A percentile compares a stretch with the other conserved stretches of the same genome.
Conservation (phyloP, 2,329 filamentous ascomycete species). For the Sclerotinia borealis region DNA sequence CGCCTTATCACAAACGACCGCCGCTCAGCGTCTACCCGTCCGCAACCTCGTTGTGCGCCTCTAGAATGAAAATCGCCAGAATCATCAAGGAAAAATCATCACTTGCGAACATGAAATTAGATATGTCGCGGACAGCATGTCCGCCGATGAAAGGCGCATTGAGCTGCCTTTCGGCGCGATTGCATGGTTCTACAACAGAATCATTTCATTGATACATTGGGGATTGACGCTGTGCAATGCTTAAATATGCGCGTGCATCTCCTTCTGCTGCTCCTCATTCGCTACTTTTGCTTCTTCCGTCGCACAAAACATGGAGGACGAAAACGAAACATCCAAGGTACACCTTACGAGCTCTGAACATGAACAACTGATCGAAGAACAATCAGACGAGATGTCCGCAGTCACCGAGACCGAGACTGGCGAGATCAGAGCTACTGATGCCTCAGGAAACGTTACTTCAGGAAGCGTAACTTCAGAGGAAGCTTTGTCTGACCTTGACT, state of each 20-base stretch:
- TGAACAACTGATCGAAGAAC: background rate
- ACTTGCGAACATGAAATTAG: background rate
- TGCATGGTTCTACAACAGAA: background rate
- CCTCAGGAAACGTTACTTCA: background rate
- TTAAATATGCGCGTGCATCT: background rate
- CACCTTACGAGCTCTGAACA: background rate
- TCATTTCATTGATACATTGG: background rate
- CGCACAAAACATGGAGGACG: background rate
- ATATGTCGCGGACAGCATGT: background rate
- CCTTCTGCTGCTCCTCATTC: background rate
- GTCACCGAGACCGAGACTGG: background rate
- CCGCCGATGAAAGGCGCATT: background rate
- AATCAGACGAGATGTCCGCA: background rate
- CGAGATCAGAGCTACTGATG: background rate
- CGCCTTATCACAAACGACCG: background rate
- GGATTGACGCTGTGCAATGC: constrained; percentile 1
- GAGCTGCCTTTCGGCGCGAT: background rate
- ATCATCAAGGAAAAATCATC: background rate
- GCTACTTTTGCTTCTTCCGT: background rate
- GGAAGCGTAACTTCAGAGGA: background rate
- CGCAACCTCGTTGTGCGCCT: background rate
- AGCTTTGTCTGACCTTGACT: background rate
- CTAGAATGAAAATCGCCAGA: constrained; percentile 3
- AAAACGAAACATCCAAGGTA: background rate
- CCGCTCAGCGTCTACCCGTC: background rate